Percentiles rank a stretch among this genome's conserved stretches.
Conservation (phyloP, 495 filamentous ascomycete genomes). For the Penicillium antarcticum region DNA sequence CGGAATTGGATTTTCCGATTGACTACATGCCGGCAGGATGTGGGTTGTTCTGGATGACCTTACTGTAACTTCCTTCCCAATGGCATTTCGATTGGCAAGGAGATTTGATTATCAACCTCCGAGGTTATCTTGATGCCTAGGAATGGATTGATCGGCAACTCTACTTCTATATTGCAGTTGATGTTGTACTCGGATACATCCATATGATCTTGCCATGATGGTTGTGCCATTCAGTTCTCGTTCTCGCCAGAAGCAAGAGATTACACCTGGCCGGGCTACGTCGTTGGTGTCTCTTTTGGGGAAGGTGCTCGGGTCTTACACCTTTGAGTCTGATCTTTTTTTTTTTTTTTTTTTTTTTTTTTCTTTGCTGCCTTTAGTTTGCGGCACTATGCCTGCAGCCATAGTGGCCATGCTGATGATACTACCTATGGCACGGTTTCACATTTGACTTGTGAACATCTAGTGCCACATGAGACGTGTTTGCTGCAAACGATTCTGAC, state of each 20-base stretch:
- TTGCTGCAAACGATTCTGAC: no score
- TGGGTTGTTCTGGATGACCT: no score
- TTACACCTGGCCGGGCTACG: neutral
- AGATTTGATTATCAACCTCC: no score
- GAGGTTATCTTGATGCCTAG: no score
- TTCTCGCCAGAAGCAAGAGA: neutral
- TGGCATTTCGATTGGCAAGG: no score
- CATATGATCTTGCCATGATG: neutral
- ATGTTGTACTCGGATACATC: neutral
- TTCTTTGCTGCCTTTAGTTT: no score
- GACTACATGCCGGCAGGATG: no score
- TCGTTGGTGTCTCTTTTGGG: conserved; percentile 4
- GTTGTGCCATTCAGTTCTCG: conserved; percentile 3
- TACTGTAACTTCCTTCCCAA: no score
- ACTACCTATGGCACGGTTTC: conserved; percentile 1
- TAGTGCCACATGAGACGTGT: conserved; percentile 7
- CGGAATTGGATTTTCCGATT: no score
- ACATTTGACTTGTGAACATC: neutral
- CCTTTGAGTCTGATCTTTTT: neutral
- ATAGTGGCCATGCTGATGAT: conserved; percentile 2
- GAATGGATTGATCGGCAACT: no score
- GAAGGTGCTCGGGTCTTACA: neutral
- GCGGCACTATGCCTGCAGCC: conserved; percentile 2
- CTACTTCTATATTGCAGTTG: no score
- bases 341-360: no score